These are phyloP conservation scores for Chaetoceros tenuissimus DNA, from an alignment of 108 stramenopile genomes.

Conservation along the genomic window DNA sequence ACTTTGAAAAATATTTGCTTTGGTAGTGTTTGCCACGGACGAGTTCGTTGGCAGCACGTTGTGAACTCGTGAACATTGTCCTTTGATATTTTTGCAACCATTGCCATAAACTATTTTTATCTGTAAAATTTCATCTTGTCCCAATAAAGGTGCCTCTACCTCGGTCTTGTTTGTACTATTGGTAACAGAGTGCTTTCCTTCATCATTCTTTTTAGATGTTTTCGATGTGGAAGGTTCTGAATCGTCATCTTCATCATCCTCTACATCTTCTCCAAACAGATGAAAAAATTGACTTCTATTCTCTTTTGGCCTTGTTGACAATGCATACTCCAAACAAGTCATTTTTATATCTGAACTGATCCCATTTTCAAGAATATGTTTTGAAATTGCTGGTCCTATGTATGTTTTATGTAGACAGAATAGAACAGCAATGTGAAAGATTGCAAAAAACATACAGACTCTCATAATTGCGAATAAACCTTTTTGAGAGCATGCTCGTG, in stretches of 20 bases:
- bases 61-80: slow-evolving; percentile 27
- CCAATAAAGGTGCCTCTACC: slow-evolving; percentile 12
- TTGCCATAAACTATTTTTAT: slow-evolving; percentile 40
- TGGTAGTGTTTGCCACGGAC: background rate
- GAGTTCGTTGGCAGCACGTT: slow-evolving; percentile 20
- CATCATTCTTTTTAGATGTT: slow-evolving; percentile 4
- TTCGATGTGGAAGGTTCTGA: background rate
- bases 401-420: slow-evolving; percentile 31
- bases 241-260: slow-evolving; percentile 2
- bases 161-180: too few species aligned
- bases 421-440: slow-evolving; percentile 22
- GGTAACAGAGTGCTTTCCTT: background rate
- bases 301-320: slow-evolving; percentile 20
- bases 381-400: slow-evolving; percentile 25
- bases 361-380: background rate
- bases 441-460: slow-evolving; percentile 13
- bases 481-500: slow-evolving; percentile 32
- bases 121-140: slow-evolving; percentile 39
- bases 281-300: slow-evolving; percentile 20
- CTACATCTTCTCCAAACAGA: slow-evolving; percentile 14
- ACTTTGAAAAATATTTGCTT: background rate
- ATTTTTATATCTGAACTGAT: background rate
- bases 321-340: slow-evolving; percentile 22
- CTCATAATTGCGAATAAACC: slow-evolving; percentile 22
- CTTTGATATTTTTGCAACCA: slow-evolving; percentile 6